Percentiles rank a stretch among this genome's conserved stretches.
Conservation (phyloP, 768 basidiomycete genomes). For the Tricholoma hemisulphureum region DNA sequence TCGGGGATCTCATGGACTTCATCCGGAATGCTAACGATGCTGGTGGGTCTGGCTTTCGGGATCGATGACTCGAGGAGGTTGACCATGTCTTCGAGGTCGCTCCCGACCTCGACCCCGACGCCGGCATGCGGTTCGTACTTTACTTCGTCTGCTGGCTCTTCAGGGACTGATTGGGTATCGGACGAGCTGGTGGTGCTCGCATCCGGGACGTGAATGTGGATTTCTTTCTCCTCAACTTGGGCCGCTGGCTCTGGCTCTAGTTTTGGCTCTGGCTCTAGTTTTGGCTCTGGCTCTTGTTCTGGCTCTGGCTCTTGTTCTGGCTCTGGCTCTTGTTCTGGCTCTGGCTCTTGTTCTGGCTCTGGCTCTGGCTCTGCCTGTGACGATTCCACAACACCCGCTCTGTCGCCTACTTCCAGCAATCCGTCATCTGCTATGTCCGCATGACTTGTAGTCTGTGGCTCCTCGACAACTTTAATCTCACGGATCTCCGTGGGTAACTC, state of each 20-base stretch:
- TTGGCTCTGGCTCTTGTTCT: background rate
- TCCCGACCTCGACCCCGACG: constrained; percentile 37
- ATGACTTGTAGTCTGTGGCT: background rate
- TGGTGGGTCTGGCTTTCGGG: constrained; percentile 40
- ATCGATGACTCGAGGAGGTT: constrained; percentile 56
- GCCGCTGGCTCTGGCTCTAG: background rate
- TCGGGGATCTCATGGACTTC: constrained; percentile 55
- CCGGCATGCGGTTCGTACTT: constrained; percentile 10
- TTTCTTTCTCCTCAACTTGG: background rate
- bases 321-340: background rate
- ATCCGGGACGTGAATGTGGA: background rate
- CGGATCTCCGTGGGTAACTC: background rate
- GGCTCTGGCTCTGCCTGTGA: background rate
- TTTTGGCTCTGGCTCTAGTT: background rate
- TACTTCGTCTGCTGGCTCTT: constrained; percentile 15
- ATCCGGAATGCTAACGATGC: constrained; percentile 51
- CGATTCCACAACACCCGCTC: background rate
- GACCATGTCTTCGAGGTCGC: constrained; percentile 64
- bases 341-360: background rate
- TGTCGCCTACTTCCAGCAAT: background rate
- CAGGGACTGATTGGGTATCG: constrained; percentile 11
- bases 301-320: background rate
- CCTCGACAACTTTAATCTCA: background rate
- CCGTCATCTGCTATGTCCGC: background rate
- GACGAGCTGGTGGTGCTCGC: background rate